Base-by-base conservation (phyloP, 768 basidiomycete genomes). In the Phanerodontia chrysosporium region DNA sequence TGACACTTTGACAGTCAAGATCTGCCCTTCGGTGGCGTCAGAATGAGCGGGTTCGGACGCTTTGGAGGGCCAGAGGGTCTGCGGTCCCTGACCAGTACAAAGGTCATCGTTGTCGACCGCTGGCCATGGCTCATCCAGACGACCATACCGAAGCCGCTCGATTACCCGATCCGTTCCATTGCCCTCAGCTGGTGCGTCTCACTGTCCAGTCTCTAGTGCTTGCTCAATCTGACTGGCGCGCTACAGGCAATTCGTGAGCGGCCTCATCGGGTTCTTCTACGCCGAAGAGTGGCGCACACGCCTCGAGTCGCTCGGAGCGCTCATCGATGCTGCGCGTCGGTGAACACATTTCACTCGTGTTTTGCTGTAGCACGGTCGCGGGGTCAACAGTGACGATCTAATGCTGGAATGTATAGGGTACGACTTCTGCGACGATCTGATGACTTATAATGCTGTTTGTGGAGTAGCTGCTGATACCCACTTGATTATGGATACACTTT, bases 61-160 rank as follows among this genome's bases (percentile, higher is more conserved):
- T 97, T 99, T 65, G 92, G 92, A 87, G 97, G 97, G 25, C 88
- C 92, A 1, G 97, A 99, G 76, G 97, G 97, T 39, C 79, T 99
- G 44, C 85, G 94, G 27, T 78, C 89, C 1, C 75, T 99, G 42
- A 95, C 92, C 46, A 93, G 91, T 67, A 80, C 89, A 54, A 99
- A 99, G 70, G 89, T 89, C 14, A 84, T 99, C 51, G 83, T 92
- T 56, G 77, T 83, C 18, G 97, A 99, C 72, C 83, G 91, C 49
- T 93, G 89, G 82, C 92, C 94, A 57, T 85, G 86, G 32, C 69
- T 87, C 45, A 78, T 95, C 45, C 86, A 93, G 69, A 99, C 97
- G 0, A 75, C 72, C 12, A 97, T 99, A 60, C 97, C 97, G 0
- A 80, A 80, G 46, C 86, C 87, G 1, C 75, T 99, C 29, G 92